Conservation (phyloP, 2,329 filamentous ascomycete genomes). For the Ilyonectria mors-panacis region DNA sequence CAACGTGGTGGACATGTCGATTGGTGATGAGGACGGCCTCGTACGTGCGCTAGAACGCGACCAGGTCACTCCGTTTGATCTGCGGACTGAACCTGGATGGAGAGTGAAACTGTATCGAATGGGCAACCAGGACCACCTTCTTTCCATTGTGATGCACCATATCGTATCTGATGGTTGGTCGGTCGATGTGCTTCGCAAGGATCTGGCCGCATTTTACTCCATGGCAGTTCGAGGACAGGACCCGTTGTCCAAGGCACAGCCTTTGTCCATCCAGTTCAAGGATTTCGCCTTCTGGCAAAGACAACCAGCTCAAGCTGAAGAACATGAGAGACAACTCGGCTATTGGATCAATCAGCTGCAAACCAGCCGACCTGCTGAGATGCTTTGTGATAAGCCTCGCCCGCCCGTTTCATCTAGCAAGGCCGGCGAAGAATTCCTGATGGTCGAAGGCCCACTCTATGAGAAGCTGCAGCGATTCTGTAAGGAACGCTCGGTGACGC, state of each 20-base stretch:
- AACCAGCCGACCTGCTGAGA: slow-evolving; percentile 24
- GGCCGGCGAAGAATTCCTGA: slow-evolving; percentile 16
- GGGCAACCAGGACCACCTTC: slow-evolving; percentile 32
- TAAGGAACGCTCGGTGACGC: slow-evolving; percentile 10
- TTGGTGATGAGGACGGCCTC: neutral
- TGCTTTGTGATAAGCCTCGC: slow-evolving; percentile 25
- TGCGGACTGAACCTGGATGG: slow-evolving; percentile 42
- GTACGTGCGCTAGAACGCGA: slow-evolving; percentile 24
- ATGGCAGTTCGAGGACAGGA: slow-evolving; percentile 30
- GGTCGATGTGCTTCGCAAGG: slow-evolving; percentile 7
- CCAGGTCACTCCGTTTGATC: slow-evolving; percentile 43
- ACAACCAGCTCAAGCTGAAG: neutral
- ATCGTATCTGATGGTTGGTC: slow-evolving; percentile 51
- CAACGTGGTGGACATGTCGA: neutral
- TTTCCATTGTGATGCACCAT: slow-evolving; percentile 50
- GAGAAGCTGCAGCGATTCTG: slow-evolving; percentile 30
- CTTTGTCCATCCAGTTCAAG: slow-evolving; percentile 43
- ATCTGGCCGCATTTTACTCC: slow-evolving; percentile 21
- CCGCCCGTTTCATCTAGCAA: slow-evolving; percentile 25
- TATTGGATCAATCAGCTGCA: slow-evolving; percentile 24
- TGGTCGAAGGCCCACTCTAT: slow-evolving; percentile 21
- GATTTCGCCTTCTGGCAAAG: slow-evolving; percentile 36
- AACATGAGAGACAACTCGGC: slow-evolving; percentile 9
- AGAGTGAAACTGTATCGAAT: slow-evolving; percentile 35
- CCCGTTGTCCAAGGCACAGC: slow-evolving; percentile 27